phyloP scores from a whole-genome alignment of 129 eudicot species.

The Pseudognaphalium luteoalbum region DNA sequence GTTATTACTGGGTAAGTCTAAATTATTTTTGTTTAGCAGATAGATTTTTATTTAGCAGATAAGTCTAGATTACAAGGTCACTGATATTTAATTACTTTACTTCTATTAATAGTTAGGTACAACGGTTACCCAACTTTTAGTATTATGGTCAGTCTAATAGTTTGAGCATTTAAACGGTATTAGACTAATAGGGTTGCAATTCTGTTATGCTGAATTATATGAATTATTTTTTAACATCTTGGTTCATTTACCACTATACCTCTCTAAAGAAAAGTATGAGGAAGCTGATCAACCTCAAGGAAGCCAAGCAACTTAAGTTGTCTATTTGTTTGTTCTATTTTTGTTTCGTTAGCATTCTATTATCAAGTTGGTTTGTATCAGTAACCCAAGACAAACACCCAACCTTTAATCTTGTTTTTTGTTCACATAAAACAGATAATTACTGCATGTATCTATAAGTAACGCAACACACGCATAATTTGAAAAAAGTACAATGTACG shows the following conservation, averaged over 20 bases:
- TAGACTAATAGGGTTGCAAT: background rate
- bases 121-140: background rate
- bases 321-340: background rate
- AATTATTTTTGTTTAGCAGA: background rate
- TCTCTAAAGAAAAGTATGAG: too few relatives aligned
- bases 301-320: background rate
- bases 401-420: background rate
- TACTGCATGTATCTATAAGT: background rate
- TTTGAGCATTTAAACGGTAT: background rate
- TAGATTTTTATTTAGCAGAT: background rate
- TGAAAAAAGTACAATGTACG: background rate
- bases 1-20: too few relatives aligned
- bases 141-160: background rate
- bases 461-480: slow-evolving; percentile 8
- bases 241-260: background rate
- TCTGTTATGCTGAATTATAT: background rate
- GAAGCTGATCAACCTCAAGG: background rate
- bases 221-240: background rate
- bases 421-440: background rate
- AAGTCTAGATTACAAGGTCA: background rate
- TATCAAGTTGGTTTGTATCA: too few relatives aligned
- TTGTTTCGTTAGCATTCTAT: too few relatives aligned
- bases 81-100: background rate
- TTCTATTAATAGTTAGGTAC: too few relatives aligned
- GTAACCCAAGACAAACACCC: background rate